phyloP scores from a whole-genome alignment of 2,329 filamentous ascomycete species.

The Penicillium sp. region DNA sequence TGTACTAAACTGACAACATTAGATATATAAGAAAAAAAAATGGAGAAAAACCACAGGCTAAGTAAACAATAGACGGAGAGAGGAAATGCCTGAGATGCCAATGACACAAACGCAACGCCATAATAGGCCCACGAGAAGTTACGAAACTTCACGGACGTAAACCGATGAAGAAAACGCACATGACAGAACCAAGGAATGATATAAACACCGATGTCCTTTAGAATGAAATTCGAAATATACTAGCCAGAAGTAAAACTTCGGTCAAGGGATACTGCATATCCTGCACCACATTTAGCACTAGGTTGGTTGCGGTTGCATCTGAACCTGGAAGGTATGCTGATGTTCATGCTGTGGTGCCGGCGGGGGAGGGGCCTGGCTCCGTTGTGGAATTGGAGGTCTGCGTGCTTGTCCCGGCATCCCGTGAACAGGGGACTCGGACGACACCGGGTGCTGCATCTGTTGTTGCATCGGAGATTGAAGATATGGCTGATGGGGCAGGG shows the following conservation, averaged over 20 bases:
- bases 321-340: constrained; percentile 26
- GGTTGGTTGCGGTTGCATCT: constrained; percentile 23
- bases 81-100: constrained; percentile 5
- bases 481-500: constrained; percentile 17
- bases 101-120: constrained; percentile 4
- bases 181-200: not conserved
- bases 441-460: constrained; percentile 16
- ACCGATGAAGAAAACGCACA: not conserved
- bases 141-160: constrained; percentile 3
- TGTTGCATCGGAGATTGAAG: constrained; percentile 25
- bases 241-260: not conserved
- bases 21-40: not conserved
- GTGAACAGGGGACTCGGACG: constrained; percentile 14
- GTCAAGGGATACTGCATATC: not conserved
- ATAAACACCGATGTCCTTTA: constrained; percentile 1
- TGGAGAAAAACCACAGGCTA: constrained; percentile 1
- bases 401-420: constrained; percentile 11
- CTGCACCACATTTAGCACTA: not conserved
- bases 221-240: not conserved
- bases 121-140: not conserved
- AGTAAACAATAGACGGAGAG: constrained; percentile 2
- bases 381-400: constrained; percentile 8
- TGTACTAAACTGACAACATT: constrained; percentile 9
- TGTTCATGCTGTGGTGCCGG: constrained; percentile 27
- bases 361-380: constrained; percentile 19